Conservation (phyloP, 192 early-diverging fungal species). For the Podochytrium sp. region DNA sequence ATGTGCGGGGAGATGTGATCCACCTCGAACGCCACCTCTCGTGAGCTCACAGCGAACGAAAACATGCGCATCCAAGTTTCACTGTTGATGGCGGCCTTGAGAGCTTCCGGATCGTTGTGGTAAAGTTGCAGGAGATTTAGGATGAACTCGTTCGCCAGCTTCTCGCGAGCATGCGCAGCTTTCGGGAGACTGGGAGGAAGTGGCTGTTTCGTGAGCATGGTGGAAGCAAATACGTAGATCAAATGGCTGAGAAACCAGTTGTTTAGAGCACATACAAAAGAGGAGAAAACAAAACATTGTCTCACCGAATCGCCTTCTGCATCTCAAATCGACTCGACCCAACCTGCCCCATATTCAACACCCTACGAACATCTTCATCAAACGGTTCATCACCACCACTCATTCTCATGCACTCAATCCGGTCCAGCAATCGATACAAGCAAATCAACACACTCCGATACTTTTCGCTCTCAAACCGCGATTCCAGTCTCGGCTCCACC, state of each 20-base stretch:
- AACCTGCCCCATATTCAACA: neutral
- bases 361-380: neutral
- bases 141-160: slow-evolving; percentile 11
- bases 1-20: slow-evolving; percentile 1
- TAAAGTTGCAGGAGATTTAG: slow-evolving; percentile 3
- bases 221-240: slow-evolving; percentile 16
- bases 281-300: neutral
- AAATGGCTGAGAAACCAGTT: neutral
- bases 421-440: slow-evolving; percentile 13
- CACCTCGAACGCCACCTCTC: slow-evolving; percentile 8
- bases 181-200: slow-evolving; percentile 25
- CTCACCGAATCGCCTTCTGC: slow-evolving; percentile 10
- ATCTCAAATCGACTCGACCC: slow-evolving; percentile 11
- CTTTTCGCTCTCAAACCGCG: neutral
- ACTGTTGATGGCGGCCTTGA: neutral
- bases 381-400: slow-evolving; percentile 8
- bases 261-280: too few relatives aligned
- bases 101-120: neutral
- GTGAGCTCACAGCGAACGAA: slow-evolving; percentile 6
- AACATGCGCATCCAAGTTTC: slow-evolving; percentile 18
- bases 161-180: slow-evolving; percentile 11
- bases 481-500: slow-evolving; percentile 28
- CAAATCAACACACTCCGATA: slow-evolving; percentile 15
- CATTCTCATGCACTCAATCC: slow-evolving; percentile 7
- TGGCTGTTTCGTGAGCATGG: slow-evolving; percentile 19